phyloP scores from a whole-genome alignment of 2,329 filamentous ascomycete species.

The Xylaria sp. region DNA sequence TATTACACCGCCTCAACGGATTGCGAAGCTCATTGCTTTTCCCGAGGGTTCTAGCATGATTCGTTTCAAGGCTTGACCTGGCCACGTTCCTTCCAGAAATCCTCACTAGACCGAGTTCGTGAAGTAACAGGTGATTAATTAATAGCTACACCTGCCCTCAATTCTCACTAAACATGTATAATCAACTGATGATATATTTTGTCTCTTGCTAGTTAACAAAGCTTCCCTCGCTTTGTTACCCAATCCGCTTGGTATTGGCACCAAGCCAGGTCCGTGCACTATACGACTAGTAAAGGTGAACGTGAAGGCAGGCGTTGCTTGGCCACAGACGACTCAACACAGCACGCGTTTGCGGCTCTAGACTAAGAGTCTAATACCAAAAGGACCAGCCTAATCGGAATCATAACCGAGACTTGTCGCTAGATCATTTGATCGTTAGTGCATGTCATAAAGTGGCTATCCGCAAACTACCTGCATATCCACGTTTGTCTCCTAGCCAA shows the following conservation, averaged over 20 bases:
- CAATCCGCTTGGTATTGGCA: background rate
- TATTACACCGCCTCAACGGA: constrained; percentile 6
- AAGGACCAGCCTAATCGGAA: constrained; percentile 8
- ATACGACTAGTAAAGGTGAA: background rate
- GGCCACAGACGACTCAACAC: background rate
- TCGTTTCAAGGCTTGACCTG: background rate
- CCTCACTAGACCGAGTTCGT: background rate
- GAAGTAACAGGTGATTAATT: background rate
- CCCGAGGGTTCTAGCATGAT: background rate
- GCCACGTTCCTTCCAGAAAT: background rate
- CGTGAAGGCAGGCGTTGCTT: background rate
- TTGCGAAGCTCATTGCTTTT: background rate
- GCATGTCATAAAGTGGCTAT: background rate
- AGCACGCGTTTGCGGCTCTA: constrained; percentile 1
- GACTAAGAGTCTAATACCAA: background rate
- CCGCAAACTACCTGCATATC: background rate
- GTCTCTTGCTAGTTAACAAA: background rate
- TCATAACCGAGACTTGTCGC: constrained; percentile 1
- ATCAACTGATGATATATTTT: background rate
- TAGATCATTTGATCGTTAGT: background rate
- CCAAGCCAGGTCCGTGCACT: background rate
- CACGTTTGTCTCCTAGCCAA: background rate
- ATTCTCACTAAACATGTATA: background rate
- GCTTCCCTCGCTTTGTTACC: background rate
- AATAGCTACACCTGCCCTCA: background rate